Percentiles rank a stretch among this genome's conserved stretches.
phyloP scores from a whole-genome alignment of 2,329 filamentous ascomycete genomes.

The Cyphellophora europaea region DNA sequence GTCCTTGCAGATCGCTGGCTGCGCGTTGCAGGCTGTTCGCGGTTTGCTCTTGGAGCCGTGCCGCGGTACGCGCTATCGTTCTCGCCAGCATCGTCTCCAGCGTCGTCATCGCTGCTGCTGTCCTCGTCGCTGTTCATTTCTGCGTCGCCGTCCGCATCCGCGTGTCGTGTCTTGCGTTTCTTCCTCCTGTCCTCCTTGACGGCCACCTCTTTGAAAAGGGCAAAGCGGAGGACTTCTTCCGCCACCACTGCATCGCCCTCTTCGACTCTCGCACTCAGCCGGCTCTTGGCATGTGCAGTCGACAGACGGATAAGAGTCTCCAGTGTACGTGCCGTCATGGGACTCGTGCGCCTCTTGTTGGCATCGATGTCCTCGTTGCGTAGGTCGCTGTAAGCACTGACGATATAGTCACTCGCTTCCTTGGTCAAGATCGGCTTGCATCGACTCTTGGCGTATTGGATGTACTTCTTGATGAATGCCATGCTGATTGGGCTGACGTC shows the following conservation, averaged over 20 bases:
- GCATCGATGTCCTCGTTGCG: conserved; percentile 94
- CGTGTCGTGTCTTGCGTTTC: conserved; percentile 66
- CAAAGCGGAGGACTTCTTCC: conserved; percentile 84
- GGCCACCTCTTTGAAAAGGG: conserved; percentile 92
- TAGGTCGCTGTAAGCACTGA: conserved; percentile 80
- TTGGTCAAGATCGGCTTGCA: conserved; percentile 85
- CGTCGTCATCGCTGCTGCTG: conserved; percentile 21
- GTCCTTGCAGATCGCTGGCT: conserved; percentile 16
- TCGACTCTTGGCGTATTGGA: conserved; percentile 91
- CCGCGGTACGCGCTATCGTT: conserved; percentile 18
- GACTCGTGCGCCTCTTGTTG: conserved; percentile 85
- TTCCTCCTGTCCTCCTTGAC: conserved; percentile 60
- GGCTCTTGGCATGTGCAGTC: conserved; percentile 88
- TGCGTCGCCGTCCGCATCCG: conserved; percentile 56
- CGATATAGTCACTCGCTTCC: conserved; percentile 84
- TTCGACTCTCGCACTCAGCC: conserved; percentile 79
- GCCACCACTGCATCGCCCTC: conserved; percentile 81
- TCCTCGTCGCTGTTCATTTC: conserved; percentile 44
- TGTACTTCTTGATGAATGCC: conserved; percentile 98
- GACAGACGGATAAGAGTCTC: conserved; percentile 97
- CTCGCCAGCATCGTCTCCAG: conserved; percentile 26
- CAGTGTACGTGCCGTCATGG: conserved; percentile 91
- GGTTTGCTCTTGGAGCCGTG: conserved; percentile 18
- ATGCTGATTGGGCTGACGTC: conserved; percentile 64
- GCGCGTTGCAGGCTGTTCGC: conserved; percentile 14